phyloP scores from a whole-genome alignment of 176 grass and related monocot genomes.

The Oryza australiensis region DNA sequence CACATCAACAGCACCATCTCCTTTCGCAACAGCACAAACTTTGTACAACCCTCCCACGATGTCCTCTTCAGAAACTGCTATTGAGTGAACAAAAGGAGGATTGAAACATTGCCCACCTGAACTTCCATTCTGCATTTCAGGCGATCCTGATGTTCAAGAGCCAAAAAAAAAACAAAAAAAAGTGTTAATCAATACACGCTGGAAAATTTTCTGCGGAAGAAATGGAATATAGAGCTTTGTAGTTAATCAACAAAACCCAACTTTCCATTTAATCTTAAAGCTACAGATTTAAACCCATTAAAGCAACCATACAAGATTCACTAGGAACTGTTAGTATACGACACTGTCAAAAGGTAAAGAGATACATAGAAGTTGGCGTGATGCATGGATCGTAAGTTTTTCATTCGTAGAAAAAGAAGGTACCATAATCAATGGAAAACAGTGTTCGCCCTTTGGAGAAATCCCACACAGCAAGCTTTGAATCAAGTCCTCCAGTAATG shows the following conservation, averaged over 20 bases:
- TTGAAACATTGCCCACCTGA: slow-evolving; percentile 82
- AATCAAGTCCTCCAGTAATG: slow-evolving; percentile 86
- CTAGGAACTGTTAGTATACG: slow-evolving; percentile 18
- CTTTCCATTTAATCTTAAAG: not conserved
- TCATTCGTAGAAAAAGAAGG: slow-evolving; percentile 18
- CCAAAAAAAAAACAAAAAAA: not conserved
- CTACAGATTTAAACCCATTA: not conserved
- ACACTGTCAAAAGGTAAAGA: not conserved
- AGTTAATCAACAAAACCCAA: not conserved
- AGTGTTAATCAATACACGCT: not conserved
- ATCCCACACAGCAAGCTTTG: slow-evolving; percentile 82
- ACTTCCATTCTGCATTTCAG: slow-evolving; percentile 51
- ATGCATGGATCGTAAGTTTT: not conserved
- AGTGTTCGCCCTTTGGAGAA: slow-evolving; percentile 81
- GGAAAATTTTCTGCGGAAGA: not conserved
- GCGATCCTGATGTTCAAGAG: slow-evolving; percentile 52
- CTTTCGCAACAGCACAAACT: slow-evolving; percentile 94
- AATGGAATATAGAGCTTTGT: not conserved
- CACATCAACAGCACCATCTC: slow-evolving; percentile 82
- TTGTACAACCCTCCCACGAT: slow-evolving; percentile 59
- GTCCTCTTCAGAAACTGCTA: slow-evolving; percentile 77
- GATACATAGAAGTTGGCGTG: not conserved
- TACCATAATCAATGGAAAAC: slow-evolving; percentile 91
- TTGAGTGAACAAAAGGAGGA: slow-evolving; percentile 87
- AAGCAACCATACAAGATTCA: slow-evolving; percentile 23